Evolutionary conservation across 495 filamentous ascomycete genomes (phyloP).

Genomic region (Xylaria palmicola): DNA sequence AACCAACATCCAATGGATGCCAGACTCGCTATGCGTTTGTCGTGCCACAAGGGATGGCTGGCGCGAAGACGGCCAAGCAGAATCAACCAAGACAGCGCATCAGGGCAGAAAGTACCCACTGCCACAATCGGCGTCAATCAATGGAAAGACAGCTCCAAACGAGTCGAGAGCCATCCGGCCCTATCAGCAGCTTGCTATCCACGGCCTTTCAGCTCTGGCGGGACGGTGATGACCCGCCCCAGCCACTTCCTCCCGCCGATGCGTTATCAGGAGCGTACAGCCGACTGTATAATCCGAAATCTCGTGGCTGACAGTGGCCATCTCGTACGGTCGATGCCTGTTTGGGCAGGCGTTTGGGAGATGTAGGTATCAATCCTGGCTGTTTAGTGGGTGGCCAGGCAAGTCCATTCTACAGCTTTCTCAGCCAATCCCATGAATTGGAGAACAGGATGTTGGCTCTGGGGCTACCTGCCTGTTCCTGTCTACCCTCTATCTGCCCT

Average conservation of each 20-base stretch:
- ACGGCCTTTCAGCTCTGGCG: constrained; percentile 1
- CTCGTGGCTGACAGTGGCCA: not conserved
- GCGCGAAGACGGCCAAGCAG: not conserved
- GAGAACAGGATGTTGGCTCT: too few relatives aligned
- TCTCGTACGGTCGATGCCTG: not conserved
- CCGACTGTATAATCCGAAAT: not conserved
- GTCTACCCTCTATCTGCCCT: too few relatives aligned
- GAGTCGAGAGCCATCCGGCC: not conserved
- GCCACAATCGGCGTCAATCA: not conserved
- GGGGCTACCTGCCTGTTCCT: too few relatives aligned
- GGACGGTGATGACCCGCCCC: constrained; percentile 6
- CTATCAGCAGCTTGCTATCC: constrained; percentile 2
- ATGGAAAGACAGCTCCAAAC: not conserved
- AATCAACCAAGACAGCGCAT: not conserved
- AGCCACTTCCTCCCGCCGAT: not conserved
- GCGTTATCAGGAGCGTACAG: not conserved
- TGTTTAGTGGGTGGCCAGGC: not conserved
- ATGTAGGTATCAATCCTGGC: not conserved
- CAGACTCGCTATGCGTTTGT: not conserved
- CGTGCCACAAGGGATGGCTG: constrained; percentile 2
- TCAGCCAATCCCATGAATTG: too few relatives aligned
- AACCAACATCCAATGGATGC: not conserved
- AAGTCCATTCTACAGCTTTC: too few relatives aligned
- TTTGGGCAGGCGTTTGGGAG: not conserved
- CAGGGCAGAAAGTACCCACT: constrained; percentile 1